Base-by-base conservation (phyloP, 2,329 filamentous ascomycete species). In the Fusarium lateritium region DNA sequence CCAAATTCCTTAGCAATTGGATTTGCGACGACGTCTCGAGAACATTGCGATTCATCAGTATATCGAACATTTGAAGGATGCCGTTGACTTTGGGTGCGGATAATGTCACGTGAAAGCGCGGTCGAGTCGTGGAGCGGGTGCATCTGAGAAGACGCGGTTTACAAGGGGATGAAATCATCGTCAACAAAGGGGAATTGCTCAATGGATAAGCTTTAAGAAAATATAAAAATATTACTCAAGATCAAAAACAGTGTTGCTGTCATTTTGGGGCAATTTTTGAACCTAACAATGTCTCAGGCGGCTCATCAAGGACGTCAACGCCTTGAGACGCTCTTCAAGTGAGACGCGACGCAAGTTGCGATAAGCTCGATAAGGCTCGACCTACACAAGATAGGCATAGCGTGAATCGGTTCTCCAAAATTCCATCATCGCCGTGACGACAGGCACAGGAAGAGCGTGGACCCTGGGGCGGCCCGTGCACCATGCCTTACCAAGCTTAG, bases 381-480 rank as follows among this genome's bases (percentile, higher is more conserved):
- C 11, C 14, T 8, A 2, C 15, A 33, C 28, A 2, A 36, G 28
- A 19, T 3, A 14, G 39, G 72, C 26, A 39, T 72, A 62, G 65
- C 34, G 49, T 2, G 15, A 50, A 56, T 40, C 34, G 19, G 34
- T 19, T 13, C 56, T 49, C 55, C 62, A 66, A 73, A 71, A 72
- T 50, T 50, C 24, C 40, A n/a, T 42, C 74, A 78, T 79, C 73
- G 70, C 77, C 75, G 68, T 70, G 78, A 79, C 78, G 76, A 79
- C 77, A 67, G 65, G 17, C 19, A 44, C 60, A 59, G 42, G 47
- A 24, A 26, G 44, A 54, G 74, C 65, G 61, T 34, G 17, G 56
- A 36, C 62, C 72, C 53, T 10, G 1, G 9, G 5, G 28, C 45
- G 76, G 70, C 26, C 67, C 71, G 73, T 75, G 76, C 75, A 44